These are phyloP conservation scores for Aspergillus terreus DNA, from an alignment of 2,329 filamentous ascomycete genomes.

Conservation along the genomic window DNA sequence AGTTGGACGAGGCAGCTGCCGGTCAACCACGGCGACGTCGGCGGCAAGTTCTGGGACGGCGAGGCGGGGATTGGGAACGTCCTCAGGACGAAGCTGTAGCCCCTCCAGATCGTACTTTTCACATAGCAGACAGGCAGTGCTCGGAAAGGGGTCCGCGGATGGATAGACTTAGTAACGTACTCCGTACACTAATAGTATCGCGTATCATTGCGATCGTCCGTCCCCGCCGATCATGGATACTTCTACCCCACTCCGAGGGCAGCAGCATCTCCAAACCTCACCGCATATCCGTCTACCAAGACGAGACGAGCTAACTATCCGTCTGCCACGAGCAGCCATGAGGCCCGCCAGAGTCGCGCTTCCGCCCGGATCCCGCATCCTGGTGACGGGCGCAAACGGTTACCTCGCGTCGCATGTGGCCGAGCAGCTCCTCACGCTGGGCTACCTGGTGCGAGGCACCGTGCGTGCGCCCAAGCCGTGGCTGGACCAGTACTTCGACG, in stretches of 20 bases:
- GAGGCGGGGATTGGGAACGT: background rate
- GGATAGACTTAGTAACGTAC: background rate
- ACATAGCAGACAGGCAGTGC: too few species aligned
- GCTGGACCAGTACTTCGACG: constrained; percentile 31
- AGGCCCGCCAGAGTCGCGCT: background rate
- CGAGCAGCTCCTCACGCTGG: constrained; percentile 38
- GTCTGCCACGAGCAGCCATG: too few species aligned
- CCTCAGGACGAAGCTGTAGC: background rate
- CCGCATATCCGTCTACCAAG: too few species aligned
- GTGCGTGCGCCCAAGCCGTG: constrained; percentile 37
- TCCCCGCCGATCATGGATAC: background rate
- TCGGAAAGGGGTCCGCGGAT: background rate
- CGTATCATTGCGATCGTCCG: too few species aligned
- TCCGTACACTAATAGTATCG: too few species aligned
- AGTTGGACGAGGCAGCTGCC: constrained; percentile 4
- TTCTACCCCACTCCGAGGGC: background rate
- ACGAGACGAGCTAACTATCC: too few species aligned
- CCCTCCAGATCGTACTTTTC: too few species aligned
- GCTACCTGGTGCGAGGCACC: constrained; percentile 47
- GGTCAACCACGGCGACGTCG: background rate
- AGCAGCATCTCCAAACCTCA: too few species aligned
- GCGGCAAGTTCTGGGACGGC: background rate
- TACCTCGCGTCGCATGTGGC: constrained; percentile 44
- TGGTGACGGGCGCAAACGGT: constrained; percentile 48
- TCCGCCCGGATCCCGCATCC: constrained; percentile 28